These are phyloP conservation scores for Pichia sorboxylosa DNA, from an alignment of 1,139 yeast species.

Conservation along the genomic window DNA sequence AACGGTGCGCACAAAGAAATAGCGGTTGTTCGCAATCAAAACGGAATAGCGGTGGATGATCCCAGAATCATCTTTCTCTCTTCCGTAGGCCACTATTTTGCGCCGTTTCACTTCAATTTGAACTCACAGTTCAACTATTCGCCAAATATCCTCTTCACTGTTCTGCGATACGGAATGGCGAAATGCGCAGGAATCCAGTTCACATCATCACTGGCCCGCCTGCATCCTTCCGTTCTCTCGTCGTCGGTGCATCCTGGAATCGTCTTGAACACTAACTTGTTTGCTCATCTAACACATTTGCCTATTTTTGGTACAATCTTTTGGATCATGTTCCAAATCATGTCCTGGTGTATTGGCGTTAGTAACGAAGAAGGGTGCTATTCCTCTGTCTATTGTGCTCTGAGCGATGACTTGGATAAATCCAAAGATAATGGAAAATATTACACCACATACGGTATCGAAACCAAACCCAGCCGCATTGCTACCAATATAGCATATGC, in stretches of 20 bases:
- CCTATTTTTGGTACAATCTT: slow-evolving; percentile 64
- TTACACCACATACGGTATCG: slow-evolving; percentile 48
- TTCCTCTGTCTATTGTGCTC: slow-evolving; percentile 54
- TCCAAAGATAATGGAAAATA: slow-evolving; percentile 61
- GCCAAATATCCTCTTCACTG: slow-evolving; percentile 62
- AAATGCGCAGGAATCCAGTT: slow-evolving; percentile 74
- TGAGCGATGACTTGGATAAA: slow-evolving; percentile 39
- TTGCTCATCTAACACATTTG: slow-evolving; percentile 65
- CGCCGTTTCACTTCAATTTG: slow-evolving; percentile 39
- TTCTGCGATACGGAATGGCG: slow-evolving; percentile 72
- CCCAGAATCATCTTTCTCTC: slow-evolving; percentile 60
- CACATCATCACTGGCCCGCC: slow-evolving; percentile 50
- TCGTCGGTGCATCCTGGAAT: slow-evolving; percentile 78
- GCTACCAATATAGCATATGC: slow-evolving; percentile 54
- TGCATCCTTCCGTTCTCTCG: slow-evolving; percentile 55
- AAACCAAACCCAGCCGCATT: slow-evolving; percentile 41
- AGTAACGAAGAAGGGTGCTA: slow-evolving; percentile 60
- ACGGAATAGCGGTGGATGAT: slow-evolving; percentile 13
- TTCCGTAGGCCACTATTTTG: slow-evolving; percentile 58
- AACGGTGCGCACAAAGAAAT: background rate
- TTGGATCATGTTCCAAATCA: slow-evolving; percentile 57
- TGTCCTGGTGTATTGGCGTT: slow-evolving; percentile 61
- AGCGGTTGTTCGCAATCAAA: slow-evolving; percentile 3
- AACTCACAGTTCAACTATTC: slow-evolving; percentile 40
- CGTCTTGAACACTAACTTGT: slow-evolving; percentile 66